Evolutionary conservation across 2,329 filamentous ascomycete genomes (phyloP), one percentile per base, ranked within the genome.

Genomic region (Epichloe scottii): DNA sequence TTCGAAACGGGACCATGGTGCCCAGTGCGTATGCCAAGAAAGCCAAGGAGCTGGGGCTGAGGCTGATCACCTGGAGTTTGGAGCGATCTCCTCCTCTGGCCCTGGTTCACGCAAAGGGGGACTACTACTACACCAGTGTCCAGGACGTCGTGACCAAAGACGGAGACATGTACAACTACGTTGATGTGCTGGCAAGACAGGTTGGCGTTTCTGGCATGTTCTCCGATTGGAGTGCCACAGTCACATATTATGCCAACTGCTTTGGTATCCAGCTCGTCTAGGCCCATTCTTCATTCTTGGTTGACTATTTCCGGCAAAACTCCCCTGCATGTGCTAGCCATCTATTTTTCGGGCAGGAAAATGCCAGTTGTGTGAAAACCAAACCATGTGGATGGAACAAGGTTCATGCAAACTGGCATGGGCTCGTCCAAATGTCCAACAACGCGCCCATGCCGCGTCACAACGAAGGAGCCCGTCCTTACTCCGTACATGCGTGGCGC

Each of bases 161-260:
- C 56, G 83, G 84, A 2, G 81, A 87, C 54, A 75, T 83, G 59
- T 86, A 78, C 60, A 76, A 72, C 26, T 70, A 86, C n/a, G 62
- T 87, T 38, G 76, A 87, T 57, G 80, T 84, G 1, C 66, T 88
- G 53, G 76, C 71, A 2, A 70, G 74, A 56, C 67, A 86, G 58
- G 76, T 87, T 10, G 76, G 77, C 1, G 77, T 84, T 14, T 64
- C 68, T 33, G 81, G 73, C 4, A 73, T 87, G 54, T 87, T 87
- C 58, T 76, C 77, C 4, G 84, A 87, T 62, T 87, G 84, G 84
- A 76, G 77, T 15, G 78, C 79, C 11, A 84, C 82, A 0, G 75
- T 79, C 7, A 84, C 81, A 0, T 87, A 83, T 57, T 87, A 85
- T 64, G 84, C 82, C 56, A 87, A 85, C 59, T 87, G 84, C 66